phyloP scores from a whole-genome alignment of 257 asterid species.

The Forsythia suspensa region DNA sequence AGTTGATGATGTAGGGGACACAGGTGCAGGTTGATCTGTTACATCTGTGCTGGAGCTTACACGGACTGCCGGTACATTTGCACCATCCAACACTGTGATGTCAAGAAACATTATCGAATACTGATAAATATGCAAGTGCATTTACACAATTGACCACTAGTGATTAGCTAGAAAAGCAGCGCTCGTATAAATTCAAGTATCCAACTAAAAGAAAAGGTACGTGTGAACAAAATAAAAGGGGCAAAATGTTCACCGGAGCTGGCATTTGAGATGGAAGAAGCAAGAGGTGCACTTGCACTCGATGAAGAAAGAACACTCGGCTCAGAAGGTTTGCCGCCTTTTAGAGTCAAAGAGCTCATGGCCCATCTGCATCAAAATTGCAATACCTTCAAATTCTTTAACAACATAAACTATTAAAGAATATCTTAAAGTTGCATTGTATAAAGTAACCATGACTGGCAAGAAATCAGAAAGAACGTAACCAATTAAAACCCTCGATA shows the following conservation, averaged over 20 bases:
- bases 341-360: slow-evolving; percentile 92
- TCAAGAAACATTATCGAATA: slow-evolving; percentile 31
- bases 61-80: slow-evolving; percentile 48
- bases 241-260: slow-evolving; percentile 53
- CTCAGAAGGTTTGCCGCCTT: slow-evolving; percentile 90
- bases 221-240: not conserved
- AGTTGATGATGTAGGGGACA: slow-evolving; percentile 64
- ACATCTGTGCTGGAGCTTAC: slow-evolving; percentile 52
- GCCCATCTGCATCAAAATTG: slow-evolving; percentile 84
- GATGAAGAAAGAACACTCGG: slow-evolving; percentile 55
- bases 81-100: slow-evolving; percentile 46
- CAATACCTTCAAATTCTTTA: slow-evolving; percentile 9
- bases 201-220: not conserved
- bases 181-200: not conserved
- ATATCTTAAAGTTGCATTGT: not conserved
- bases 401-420: not conserved
- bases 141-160: slow-evolving; percentile 13
- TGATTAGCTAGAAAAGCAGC: slow-evolving; percentile 1
- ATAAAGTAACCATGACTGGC: not conserved
- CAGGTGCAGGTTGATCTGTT: slow-evolving; percentile 53
- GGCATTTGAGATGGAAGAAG: slow-evolving; percentile 60
- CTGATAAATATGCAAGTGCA: slow-evolving; percentile 1
- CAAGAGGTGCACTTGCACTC: slow-evolving; percentile 51
- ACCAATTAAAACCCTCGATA: not conserved
- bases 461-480: not conserved